A percentile compares a stretch with the other conserved stretches of the same genome.
Evolutionary conservation across 768 basidiomycete genomes (phyloP).

Genomic region (Xerocomellus intermedius): DNA sequence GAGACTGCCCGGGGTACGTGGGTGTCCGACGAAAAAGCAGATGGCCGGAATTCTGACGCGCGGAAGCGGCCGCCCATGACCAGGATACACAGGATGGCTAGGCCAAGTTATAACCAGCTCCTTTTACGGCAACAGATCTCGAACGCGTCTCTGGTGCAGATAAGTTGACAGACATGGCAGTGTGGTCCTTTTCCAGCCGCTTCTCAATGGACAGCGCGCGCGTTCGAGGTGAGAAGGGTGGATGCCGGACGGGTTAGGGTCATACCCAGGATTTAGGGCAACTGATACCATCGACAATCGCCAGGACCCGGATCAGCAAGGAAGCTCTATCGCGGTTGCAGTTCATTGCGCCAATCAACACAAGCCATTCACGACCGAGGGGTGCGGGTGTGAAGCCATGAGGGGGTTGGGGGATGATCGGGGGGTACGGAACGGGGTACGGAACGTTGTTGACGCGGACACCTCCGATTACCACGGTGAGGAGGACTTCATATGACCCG

Average conservation of each 20-base stretch:
- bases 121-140: slow-evolving; percentile 5
- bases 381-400: background rate
- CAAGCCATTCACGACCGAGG: background rate
- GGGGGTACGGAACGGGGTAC: background rate
- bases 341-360: slow-evolving; percentile 22
- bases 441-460: slow-evolving; percentile 13
- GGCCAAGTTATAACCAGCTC: background rate
- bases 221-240: background rate
- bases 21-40: slow-evolving; percentile 1
- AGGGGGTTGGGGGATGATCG: slow-evolving; percentile 10
- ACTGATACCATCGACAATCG: slow-evolving; percentile 25
- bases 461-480: slow-evolving; percentile 26
- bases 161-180: slow-evolving; percentile 1
- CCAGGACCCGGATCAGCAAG: slow-evolving; percentile 27
- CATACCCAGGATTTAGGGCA: slow-evolving; percentile 25
- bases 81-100: slow-evolving; percentile 17
- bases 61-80: slow-evolving; percentile 17
- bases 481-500: slow-evolving; percentile 20
- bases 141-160: slow-evolving; percentile 1
- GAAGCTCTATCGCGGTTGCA: slow-evolving; percentile 17
- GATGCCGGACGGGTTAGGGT: slow-evolving; percentile 11
- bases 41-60: slow-evolving; percentile 4
- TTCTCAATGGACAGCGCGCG: background rate
- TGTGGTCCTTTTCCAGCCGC: background rate
- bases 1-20: slow-evolving; percentile 1